These are phyloP conservation scores for Ceratocystis papillata DNA, from an alignment of 2,329 filamentous ascomycete species.

Conservation along the genomic window DNA sequence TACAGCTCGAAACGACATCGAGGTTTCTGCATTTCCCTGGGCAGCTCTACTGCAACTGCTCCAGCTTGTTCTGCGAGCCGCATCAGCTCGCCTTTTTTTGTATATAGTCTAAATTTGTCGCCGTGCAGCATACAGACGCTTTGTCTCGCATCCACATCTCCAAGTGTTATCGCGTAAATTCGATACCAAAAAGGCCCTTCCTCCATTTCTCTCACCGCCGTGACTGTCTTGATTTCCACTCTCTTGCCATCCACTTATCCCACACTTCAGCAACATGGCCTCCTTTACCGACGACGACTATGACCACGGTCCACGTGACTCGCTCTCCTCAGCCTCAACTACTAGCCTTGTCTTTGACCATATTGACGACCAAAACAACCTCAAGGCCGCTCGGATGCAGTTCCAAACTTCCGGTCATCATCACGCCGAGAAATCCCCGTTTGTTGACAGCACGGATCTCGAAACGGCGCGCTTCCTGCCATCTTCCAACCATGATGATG, in stretches of 20 bases:
- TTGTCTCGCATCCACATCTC: not conserved
- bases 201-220: not conserved
- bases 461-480: slow-evolving; percentile 46
- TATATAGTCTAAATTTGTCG: no score
- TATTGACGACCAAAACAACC: slow-evolving; percentile 45
- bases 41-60: not conserved
- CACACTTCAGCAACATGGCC: not conserved
- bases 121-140: not conserved
- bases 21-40: not conserved
- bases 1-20: not conserved
- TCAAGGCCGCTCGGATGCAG: slow-evolving; percentile 8
- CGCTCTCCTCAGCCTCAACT: slow-evolving; percentile 67
- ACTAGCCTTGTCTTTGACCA: slow-evolving; percentile 74
- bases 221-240: not conserved
- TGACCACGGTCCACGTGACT: slow-evolving; percentile 37
- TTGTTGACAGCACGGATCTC: slow-evolving; percentile 30
- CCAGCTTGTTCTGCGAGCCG: not conserved
- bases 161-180: no score
- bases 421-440: slow-evolving; percentile 16
- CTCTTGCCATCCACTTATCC: not conserved
- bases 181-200: not conserved
- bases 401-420: slow-evolving; percentile 11
- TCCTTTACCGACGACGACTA: not conserved
- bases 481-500: slow-evolving; percentile 28
- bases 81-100: not conserved